Evolutionary conservation across 192 early-diverging fungal genomes (phyloP).

Genomic region (Coemansia sp.): DNA sequence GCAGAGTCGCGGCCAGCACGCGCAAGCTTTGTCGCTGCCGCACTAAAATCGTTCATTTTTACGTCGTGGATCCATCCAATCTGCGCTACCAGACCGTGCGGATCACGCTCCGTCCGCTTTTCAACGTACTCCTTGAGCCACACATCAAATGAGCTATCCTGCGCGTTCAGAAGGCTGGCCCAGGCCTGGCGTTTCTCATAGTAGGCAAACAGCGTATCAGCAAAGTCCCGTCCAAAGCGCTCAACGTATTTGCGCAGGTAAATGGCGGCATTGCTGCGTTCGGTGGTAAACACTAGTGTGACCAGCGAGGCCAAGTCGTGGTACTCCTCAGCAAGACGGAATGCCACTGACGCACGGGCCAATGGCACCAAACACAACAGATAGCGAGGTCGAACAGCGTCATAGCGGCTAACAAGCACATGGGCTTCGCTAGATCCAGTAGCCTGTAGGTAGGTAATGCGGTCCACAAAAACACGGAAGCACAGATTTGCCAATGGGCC

Average conservation of each 20-base stretch:
- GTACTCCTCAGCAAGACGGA: conserved; percentile 48
- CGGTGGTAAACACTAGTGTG: conserved; percentile 31
- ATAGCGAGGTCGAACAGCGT: conserved; percentile 24
- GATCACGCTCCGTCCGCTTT: conserved; percentile 1
- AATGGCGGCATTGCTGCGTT: conserved; percentile 21
- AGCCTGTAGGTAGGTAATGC: conserved; percentile 14
- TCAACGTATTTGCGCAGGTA: conserved; percentile 27
- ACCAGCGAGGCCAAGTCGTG: conserved; percentile 37
- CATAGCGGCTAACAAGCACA: conserved; percentile 23
- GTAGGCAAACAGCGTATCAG: conserved; percentile 33
- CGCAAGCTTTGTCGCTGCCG: conserved; percentile 30
- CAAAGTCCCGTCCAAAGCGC: conserved; percentile 37
- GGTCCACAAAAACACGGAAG: conserved; percentile 39
- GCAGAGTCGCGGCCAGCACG: conserved; percentile 31
- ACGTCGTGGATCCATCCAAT: conserved; percentile 48
- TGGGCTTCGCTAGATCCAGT: conserved; percentile 1
- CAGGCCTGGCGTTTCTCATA: conserved; percentile 49
- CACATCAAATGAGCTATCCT: conserved; percentile 14
- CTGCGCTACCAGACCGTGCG: conserved; percentile 15
- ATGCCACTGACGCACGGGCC: conserved; percentile 31
- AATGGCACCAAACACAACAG: conserved; percentile 42
- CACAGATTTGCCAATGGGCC: conserved; percentile 39
- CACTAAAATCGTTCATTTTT: conserved; percentile 30
- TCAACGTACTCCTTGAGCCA: conserved; percentile 40
- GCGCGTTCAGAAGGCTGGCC: conserved; percentile 35